Evolutionary conservation across 1,139 yeast genomes (phyloP).

Genomic region (Saccharomyces hybrid): DNA sequence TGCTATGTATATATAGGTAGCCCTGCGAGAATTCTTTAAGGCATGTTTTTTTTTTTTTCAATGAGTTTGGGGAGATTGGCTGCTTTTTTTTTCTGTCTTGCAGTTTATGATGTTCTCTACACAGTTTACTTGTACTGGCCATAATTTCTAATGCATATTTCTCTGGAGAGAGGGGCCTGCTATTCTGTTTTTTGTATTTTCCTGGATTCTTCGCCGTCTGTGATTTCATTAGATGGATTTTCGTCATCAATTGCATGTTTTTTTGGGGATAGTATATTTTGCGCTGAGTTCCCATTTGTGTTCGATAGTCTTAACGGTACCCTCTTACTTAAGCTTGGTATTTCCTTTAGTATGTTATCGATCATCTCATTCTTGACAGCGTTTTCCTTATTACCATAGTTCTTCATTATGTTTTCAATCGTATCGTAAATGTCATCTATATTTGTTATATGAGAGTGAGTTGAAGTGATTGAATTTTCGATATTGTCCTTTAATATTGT

Average conservation of each 20-base stretch:
- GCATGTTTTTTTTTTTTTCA: background rate
- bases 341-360: background rate
- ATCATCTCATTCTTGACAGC: background rate
- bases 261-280: background rate
- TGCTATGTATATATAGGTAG: background rate
- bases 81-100: background rate
- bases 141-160: background rate
- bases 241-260: background rate
- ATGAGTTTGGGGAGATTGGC: background rate
- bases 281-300: background rate
- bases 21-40: background rate
- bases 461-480: background rate
- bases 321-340: background rate
- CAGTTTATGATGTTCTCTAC: background rate
- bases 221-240: background rate
- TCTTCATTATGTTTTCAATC: background rate
- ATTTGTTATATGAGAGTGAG: background rate
- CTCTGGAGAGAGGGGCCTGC: background rate
- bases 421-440: conserved; percentile 1
- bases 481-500: background rate
- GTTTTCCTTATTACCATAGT: background rate
- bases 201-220: background rate
- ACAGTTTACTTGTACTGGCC: background rate
- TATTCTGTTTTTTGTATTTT: background rate
- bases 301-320: background rate